These are phyloP conservation scores for Trichomonas vaginalis DNA, from an alignment of 208 protist species.

Conservation along the genomic window DNA sequence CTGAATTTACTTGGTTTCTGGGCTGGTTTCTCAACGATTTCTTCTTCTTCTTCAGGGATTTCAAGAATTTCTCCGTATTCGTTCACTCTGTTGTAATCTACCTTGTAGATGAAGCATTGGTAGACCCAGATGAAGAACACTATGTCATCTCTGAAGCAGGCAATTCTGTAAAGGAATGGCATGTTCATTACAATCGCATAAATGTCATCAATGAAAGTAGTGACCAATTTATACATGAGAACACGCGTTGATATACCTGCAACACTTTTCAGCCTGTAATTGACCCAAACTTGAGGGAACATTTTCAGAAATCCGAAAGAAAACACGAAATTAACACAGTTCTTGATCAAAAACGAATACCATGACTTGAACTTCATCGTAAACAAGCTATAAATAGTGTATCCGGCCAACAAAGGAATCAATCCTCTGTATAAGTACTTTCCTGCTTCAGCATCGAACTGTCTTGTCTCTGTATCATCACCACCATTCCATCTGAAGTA, in stretches of 20 bases:
- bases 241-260: background rate
- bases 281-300: background rate
- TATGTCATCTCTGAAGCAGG: constrained; percentile 20
- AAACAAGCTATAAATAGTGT: background rate
- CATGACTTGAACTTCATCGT: background rate
- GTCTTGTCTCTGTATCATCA: background rate
- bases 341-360: background rate
- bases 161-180: background rate
- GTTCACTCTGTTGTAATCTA: background rate
- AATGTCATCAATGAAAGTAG: constrained; percentile 14
- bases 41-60: background rate
- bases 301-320: background rate
- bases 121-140: background rate
- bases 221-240: background rate
- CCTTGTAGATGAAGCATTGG: background rate
- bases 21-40: background rate
- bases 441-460: background rate
- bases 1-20: no score
- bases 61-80: background rate
- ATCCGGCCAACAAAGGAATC: background rate
- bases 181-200: background rate
- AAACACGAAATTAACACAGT: background rate
- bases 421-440: background rate
- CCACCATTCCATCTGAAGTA: background rate
- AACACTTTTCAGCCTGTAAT: constrained; percentile 16